A percentile compares a stretch with the other conserved stretches of the same genome.
Evolutionary conservation across 2,329 filamentous ascomycete species (phyloP).

Genomic region (Stagonosporopsis vannaccii): DNA sequence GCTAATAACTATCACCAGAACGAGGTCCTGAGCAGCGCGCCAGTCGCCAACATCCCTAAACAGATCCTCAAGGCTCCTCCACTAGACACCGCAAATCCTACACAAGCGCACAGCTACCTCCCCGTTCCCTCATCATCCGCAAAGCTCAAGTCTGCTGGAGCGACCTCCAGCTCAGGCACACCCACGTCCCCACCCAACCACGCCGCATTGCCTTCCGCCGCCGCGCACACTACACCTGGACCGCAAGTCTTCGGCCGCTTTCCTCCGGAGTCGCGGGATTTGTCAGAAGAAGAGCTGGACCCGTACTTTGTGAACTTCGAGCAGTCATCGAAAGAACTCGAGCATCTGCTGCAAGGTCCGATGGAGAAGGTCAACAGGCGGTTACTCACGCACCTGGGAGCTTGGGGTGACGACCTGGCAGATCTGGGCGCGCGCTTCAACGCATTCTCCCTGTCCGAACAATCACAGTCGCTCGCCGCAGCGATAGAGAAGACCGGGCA

Average conservation of each 20-base stretch:
- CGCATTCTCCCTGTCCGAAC: constrained; percentile 93
- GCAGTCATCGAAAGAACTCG: constrained; percentile 87
- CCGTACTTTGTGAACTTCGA: constrained; percentile 97
- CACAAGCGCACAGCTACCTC: constrained; percentile 83
- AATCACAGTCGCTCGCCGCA: constrained; percentile 83
- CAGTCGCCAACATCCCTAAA: constrained; percentile 90
- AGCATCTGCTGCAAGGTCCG: constrained; percentile 84
- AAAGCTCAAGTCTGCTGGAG: constrained; percentile 72
- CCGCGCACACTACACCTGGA: constrained; percentile 65
- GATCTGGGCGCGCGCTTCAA: constrained; percentile 97
- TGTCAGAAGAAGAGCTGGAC: constrained; percentile 90
- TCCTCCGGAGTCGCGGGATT: constrained; percentile 75
- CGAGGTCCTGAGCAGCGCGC: constrained; percentile 93
- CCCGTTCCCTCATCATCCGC: constrained; percentile 86
- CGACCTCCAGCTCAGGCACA: constrained; percentile 58
- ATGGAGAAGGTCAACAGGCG: constrained; percentile 97
- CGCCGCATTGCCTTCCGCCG: constrained; percentile 58
- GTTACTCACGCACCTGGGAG: constrained; percentile 83
- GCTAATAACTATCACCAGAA: constrained; percentile 63
- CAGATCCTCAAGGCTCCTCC: constrained; percentile 95
- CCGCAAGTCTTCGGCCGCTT: constrained; percentile 78
- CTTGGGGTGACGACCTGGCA: constrained; percentile 84
- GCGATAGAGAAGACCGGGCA: constrained; percentile 95
- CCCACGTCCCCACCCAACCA: constrained; percentile 62
- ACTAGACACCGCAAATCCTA: constrained; percentile 90